Evolutionary conservation across 208 protist species (phyloP).

Genomic region (Vickermania ingenoplastis): DNA sequence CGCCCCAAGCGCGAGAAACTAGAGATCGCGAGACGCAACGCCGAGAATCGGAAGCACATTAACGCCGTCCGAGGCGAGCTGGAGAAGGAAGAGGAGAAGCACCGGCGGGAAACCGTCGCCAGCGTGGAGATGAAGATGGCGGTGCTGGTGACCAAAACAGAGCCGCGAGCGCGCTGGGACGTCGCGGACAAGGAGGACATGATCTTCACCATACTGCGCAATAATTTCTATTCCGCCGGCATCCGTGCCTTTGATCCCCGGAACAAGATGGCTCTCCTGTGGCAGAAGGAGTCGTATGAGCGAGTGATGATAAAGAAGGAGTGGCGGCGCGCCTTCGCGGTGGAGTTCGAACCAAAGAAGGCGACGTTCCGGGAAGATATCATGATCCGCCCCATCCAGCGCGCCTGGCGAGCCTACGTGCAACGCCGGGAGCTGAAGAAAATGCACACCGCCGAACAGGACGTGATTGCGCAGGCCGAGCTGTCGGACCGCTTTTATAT

Average conservation of each 20-base stretch:
- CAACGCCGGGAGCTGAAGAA: conserved; percentile 9
- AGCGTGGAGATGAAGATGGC: conserved; percentile 4
- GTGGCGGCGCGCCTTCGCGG: conserved; percentile 15
- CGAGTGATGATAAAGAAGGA: conserved; percentile 18
- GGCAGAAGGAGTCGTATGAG: conserved; percentile 36
- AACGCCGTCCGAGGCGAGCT: conserved; percentile 6
- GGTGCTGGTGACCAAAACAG: conserved; percentile 11
- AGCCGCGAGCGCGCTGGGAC: conserved; percentile 17
- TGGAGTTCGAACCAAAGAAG: conserved; percentile 23
- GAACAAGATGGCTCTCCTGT: conserved; percentile 23
- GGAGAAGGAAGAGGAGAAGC: neutral
- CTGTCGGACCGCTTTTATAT: conserved; percentile 8
- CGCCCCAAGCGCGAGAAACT: conserved; percentile 7
- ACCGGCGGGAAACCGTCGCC: conserved; percentile 5
- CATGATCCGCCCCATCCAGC: conserved; percentile 12
- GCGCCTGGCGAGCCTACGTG: conserved; percentile 5
- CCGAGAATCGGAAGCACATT: conserved; percentile 7
- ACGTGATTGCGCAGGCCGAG: conserved; percentile 14
- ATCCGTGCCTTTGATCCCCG: neutral
- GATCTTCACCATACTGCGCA: conserved; percentile 14
- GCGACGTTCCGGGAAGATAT: conserved; percentile 8
- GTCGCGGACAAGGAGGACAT: conserved; percentile 16
- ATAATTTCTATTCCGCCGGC: neutral
- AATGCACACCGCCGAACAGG: conserved; percentile 7
- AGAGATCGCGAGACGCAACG: conserved; percentile 5